Evolutionary conservation across 129 eudicot species (phyloP).

Genomic region (Lactuca sativa): DNA sequence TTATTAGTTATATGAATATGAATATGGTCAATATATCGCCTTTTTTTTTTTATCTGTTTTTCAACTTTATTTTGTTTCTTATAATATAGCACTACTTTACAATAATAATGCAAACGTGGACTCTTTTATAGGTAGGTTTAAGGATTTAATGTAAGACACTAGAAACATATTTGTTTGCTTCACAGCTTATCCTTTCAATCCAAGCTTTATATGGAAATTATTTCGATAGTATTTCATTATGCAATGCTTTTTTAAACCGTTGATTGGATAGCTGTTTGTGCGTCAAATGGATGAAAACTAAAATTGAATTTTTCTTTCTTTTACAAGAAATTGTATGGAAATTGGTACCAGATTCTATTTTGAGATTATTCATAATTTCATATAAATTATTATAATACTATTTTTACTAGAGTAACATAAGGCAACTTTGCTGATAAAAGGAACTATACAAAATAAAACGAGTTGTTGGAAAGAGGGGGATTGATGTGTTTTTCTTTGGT

Average conservation of each 20-base stretch:
- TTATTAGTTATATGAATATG: not conserved
- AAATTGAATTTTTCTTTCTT: no score
- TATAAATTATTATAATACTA: no score
- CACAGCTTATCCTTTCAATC: not conserved
- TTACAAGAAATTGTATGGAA: no score
- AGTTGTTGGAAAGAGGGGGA: no score
- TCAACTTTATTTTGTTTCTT: slow-evolving; percentile 8
- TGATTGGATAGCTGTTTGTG: no score
- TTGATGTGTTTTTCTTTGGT: no score
- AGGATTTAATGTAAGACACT: slow-evolving; percentile 4
- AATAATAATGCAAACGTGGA: slow-evolving; percentile 14
- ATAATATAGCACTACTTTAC: not conserved
- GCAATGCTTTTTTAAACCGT: not conserved
- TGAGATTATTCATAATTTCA: no score
- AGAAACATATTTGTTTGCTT: slow-evolving; percentile 3
- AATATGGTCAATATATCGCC: not conserved
- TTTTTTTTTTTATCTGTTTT: not conserved
- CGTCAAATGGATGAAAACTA: no score
- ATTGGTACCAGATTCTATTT: no score
- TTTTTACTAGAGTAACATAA: no score
- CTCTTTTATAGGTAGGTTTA: slow-evolving; percentile 18
- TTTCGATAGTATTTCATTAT: not conserved
- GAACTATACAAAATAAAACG: no score
- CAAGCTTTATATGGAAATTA: slow-evolving; percentile 15
- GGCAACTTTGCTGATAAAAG: no score